Percentiles rank a stretch among this genome's conserved stretches.
phyloP scores from a whole-genome alignment of 106 monocot species.

The Dioscorea dumetorum region DNA sequence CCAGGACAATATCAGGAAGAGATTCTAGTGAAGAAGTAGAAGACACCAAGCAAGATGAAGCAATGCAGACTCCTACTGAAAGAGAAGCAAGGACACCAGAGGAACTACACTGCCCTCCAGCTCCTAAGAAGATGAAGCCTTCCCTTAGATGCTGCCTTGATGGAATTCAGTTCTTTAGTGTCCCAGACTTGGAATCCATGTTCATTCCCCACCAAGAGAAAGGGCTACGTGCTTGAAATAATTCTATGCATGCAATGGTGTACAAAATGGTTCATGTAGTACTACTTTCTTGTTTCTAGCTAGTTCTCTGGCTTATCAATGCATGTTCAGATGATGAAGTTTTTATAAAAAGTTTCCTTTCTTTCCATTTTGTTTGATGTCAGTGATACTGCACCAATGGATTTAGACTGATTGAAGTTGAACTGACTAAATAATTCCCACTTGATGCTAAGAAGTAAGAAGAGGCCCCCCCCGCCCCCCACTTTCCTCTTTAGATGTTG shows the following conservation, averaged over 20 bases:
- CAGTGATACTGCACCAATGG: background rate
- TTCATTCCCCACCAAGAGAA: constrained; percentile 9
- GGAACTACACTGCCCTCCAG: constrained; percentile 20
- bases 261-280: background rate
- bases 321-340: background rate
- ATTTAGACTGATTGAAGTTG: background rate
- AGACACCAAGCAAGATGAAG: background rate
- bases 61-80: constrained; percentile 1
- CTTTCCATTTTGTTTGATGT: background rate
- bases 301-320: background rate
- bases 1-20: background rate
- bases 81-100: constrained; percentile 2
- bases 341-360: background rate
- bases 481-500: background rate
- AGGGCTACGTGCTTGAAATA: background rate
- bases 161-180: constrained; percentile 18
- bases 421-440: constrained; percentile 1
- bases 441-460: background rate
- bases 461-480: background rate
- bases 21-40: constrained; percentile 1
- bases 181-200: constrained; percentile 21
- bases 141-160: constrained; percentile 6
- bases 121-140: constrained; percentile 25
- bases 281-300: too few relatives aligned
- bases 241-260: background rate